Conservation (phyloP, 2,329 filamentous ascomycete genomes). For the Neodidymelliopsis sp. region DNA sequence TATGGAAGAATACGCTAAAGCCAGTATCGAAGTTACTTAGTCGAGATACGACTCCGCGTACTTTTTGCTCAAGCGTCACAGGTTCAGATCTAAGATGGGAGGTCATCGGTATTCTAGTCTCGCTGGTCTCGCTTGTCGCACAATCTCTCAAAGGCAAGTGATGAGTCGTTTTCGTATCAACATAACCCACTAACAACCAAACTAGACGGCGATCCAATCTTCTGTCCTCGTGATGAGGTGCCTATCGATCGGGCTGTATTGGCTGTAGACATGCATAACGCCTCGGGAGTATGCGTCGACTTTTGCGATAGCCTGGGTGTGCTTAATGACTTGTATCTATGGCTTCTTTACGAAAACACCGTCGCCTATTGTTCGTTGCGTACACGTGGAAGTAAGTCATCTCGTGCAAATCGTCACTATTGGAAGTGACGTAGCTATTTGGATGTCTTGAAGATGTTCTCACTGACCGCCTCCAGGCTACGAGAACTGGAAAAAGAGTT, state of each 20-base stretch:
- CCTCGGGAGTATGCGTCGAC: conserved; percentile 38
- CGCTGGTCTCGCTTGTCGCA: conserved; percentile 49
- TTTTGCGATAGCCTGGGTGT: conserved; percentile 45
- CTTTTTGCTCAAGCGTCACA: conserved; percentile 50
- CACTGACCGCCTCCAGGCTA: conserved; percentile 27
- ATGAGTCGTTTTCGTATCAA: neutral
- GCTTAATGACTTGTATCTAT: conserved; percentile 45
- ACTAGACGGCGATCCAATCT: conserved; percentile 43
- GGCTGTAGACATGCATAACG: conserved; percentile 35
- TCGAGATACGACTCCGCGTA: conserved; percentile 47
- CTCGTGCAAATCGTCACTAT: neutral
- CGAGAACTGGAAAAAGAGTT: conserved; percentile 43
- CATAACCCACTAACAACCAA: neutral
- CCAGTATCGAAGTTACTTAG: conserved; percentile 43
- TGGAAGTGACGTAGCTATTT: no score
- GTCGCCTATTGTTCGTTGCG: conserved; percentile 36
- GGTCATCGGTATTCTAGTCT: conserved; percentile 51
- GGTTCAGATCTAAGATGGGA: conserved; percentile 55
- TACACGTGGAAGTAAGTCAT: conserved; percentile 38
- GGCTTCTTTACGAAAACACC: conserved; percentile 44
- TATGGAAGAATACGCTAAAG: conserved; percentile 53
- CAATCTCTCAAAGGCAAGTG: conserved; percentile 36
- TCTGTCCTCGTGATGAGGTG: conserved; percentile 38
- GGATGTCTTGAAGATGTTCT: no score
- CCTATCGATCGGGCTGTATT: conserved; percentile 36